Evolutionary conservation across 768 basidiomycete genomes (phyloP).

Genomic region (Kwoniella heveanensis): DNA sequence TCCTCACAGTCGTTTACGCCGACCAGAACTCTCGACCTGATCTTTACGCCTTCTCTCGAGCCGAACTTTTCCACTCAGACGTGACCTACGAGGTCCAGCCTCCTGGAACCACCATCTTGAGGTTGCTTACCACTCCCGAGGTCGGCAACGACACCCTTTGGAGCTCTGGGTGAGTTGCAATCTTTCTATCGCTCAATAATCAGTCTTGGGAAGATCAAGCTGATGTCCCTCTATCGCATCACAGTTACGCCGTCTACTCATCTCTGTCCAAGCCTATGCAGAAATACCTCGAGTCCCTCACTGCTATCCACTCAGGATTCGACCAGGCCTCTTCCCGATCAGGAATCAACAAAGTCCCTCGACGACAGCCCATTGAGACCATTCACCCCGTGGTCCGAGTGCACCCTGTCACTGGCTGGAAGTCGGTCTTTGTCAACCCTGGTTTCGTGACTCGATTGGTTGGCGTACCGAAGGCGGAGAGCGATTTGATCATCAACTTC

Average conservation of each 20-base stretch:
- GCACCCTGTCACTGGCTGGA: conserved; percentile 81
- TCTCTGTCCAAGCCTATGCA: conserved; percentile 75
- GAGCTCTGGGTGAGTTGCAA: conserved; percentile 73
- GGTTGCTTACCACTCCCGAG: conserved; percentile 70
- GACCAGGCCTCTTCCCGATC: conserved; percentile 76
- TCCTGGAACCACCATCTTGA: conserved; percentile 74
- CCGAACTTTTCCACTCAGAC: conserved; percentile 82
- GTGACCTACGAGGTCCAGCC: conserved; percentile 71
- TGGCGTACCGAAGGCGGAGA: conserved; percentile 77
- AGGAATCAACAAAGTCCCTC: conserved; percentile 69
- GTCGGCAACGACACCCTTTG: conserved; percentile 78
- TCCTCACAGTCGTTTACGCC: conserved; percentile 51
- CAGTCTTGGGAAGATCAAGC: too few relatives aligned
- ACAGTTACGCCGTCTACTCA: conserved; percentile 79
- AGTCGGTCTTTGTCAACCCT: conserved; percentile 79
- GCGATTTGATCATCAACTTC: conserved; percentile 71
- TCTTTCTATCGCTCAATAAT: too few relatives aligned
- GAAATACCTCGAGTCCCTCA: conserved; percentile 71
- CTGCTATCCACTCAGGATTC: conserved; percentile 73
- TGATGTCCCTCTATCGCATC: too few relatives aligned
- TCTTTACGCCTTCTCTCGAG: conserved; percentile 65
- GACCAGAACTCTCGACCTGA: conserved; percentile 54
- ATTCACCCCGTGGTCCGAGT: conserved; percentile 81
- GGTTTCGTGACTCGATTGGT: conserved; percentile 79
- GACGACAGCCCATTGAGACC: conserved; percentile 61